Base-by-base conservation (phyloP, 306 rosid genomes). In the Prunus armeniaca region DNA sequence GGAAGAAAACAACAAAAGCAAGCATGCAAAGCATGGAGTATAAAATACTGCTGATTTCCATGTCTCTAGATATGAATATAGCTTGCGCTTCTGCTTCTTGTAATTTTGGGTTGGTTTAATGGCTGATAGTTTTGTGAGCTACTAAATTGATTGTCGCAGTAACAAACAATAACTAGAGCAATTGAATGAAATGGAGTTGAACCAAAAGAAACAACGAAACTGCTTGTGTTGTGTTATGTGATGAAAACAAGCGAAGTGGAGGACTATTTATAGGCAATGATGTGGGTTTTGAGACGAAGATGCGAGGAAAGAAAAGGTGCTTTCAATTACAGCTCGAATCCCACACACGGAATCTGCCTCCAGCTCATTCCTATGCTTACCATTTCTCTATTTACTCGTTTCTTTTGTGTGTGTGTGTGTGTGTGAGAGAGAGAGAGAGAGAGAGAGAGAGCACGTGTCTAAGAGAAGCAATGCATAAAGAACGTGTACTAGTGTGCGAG, bases 311-410 rank as follows among this genome's bases (percentile, higher is more conserved):
- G 20, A 50, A 32, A 67, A 69, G 69, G 25, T 30, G 78, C 71
- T 69, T 76, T 81, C 86, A 82, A 61, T 82, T 88, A 78, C 95
- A 90, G 92, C 95, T 88, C 82, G 79, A 85, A 38, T 71, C 80
- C 88, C 86, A 80, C 84, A 81, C 86, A 79, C 88, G 87, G 92
- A 90, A 82, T 84, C 92, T 81, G 80, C 87, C 78, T 90, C 85
- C 97, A 91, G 93, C 93, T 91, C 86, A 83, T 60, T 24, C 65
- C 1, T 2, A 6, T 19, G 32, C 34, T 60, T 60, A 5, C 34
- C 25, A 30, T 60, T 25, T 30, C 24, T 25, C 25, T 12, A 60
- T 28, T 68, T 9, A 38, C 9, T 38, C 43, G 9, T 38, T 6
- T 38, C 43, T 7, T 38, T 0, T 7, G 30, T 28, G 28, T 27